Evolutionary conservation across 176 grass and related monocot species (phyloP).

Genomic region (Aechmea fasciata): DNA sequence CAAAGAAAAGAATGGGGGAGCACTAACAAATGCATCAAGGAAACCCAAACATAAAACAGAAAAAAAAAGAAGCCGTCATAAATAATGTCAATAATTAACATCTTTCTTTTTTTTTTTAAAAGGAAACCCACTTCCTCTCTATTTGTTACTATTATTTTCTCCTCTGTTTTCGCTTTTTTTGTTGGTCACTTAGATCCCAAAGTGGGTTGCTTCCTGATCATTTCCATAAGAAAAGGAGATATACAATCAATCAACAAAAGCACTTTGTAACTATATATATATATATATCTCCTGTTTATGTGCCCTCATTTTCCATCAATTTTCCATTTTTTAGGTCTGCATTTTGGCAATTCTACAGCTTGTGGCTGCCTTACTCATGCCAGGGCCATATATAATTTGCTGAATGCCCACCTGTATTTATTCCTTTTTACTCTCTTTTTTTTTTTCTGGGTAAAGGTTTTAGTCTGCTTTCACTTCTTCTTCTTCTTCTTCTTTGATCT

Average conservation of each 20-base stretch:
- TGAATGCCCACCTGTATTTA: constrained; percentile 12
- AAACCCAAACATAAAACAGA: too few relatives aligned
- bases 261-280: neutral
- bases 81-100: constrained; percentile 8
- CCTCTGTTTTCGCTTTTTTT: neutral
- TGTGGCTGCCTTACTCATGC: constrained; percentile 5
- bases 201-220: neutral
- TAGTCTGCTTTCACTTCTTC: too few relatives aligned
- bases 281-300: neutral
- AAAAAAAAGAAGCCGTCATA: neutral
- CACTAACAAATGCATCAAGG: too few relatives aligned
- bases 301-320: constrained; percentile 2
- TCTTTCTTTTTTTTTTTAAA: constrained; percentile 15
- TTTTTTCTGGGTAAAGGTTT: too few relatives aligned
- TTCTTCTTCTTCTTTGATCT: neutral
- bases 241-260: neutral
- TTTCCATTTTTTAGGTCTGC: neutral
- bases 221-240: neutral
- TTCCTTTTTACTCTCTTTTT: constrained; percentile 12
- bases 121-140: neutral
- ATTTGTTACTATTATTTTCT: neutral
- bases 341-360: neutral
- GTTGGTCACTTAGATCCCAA: constrained; percentile 6
- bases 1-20: neutral
- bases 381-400: neutral